Conservation (phyloP, 768 basidiomycete genomes). For the Guyanaporus albipodus region DNA sequence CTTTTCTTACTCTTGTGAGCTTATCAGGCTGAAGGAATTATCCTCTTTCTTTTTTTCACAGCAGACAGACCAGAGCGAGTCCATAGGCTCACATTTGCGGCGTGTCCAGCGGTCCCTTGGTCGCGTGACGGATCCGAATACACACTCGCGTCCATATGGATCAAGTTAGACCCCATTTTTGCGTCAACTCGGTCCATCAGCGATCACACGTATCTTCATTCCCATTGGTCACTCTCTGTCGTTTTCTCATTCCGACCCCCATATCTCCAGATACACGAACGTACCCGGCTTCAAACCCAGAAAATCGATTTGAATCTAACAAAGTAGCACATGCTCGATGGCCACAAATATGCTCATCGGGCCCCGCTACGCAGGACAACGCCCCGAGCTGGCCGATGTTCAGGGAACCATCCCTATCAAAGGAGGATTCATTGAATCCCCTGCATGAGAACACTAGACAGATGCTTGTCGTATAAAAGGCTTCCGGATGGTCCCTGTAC, state of each 20-base stretch:
- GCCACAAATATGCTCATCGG: neutral
- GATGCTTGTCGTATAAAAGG: slow-evolving; percentile 11
- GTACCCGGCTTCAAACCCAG: neutral
- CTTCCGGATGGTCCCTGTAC: neutral
- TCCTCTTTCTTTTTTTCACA: too few species aligned
- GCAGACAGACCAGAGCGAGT: too few species aligned
- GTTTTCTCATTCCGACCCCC: slow-evolving; percentile 6
- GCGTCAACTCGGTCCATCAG: neutral
- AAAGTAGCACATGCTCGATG: neutral
- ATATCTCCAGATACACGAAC: too few species aligned
- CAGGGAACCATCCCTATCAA: neutral
- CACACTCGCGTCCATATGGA: slow-evolving; percentile 9
- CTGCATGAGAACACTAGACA: slow-evolving; percentile 1
- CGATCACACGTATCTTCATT: neutral
- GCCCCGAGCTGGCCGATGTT: neutral
- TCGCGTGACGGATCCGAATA: too few species aligned
- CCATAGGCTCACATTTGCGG: too few species aligned
- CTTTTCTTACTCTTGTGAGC: too few species aligned
- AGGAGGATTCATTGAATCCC: neutral
- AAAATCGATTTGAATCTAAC: neutral
- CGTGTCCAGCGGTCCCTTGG: too few species aligned
- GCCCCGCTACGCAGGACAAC: neutral
- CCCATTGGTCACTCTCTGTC: slow-evolving; percentile 2
- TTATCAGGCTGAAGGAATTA: too few species aligned
- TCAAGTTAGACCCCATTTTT: neutral